Conservation (phyloP, 2,329 filamentous ascomycete species). For the Aureobasidium mangrovei region DNA sequence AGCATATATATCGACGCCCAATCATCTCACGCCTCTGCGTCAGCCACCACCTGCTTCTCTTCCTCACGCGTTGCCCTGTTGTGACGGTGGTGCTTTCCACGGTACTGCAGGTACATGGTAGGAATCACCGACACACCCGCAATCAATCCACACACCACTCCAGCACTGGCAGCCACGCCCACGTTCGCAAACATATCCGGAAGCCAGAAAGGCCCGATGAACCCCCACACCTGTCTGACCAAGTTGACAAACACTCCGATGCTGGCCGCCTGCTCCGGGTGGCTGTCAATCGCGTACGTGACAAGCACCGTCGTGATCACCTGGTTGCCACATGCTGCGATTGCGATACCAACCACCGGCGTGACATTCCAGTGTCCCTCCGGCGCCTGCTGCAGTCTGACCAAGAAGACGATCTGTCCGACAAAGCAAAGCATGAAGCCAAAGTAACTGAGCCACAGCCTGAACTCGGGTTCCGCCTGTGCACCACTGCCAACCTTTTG, state of each 20-base stretch:
- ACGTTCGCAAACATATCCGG: conserved; percentile 32
- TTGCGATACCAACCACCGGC: conserved; percentile 45
- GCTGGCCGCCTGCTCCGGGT: conserved; percentile 43
- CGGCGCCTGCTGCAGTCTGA: conserved; percentile 36
- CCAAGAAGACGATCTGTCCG: conserved; percentile 45
- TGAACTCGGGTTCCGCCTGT: conserved; percentile 38
- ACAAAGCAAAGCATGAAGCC: conserved; percentile 42
- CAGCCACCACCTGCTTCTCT: too few species aligned
- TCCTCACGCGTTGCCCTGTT: too few species aligned
- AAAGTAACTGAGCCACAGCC: conserved; percentile 48
- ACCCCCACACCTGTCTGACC: conserved; percentile 47
- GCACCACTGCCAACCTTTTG: conserved; percentile 20
- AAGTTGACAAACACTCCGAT: conserved; percentile 53
- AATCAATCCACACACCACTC: conserved; percentile 31
- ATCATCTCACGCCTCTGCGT: too few species aligned
- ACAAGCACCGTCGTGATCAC: conserved; percentile 52
- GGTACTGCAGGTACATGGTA: conserved; percentile 25
- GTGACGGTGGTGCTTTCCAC: too few species aligned
- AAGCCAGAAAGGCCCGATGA: conserved; percentile 36
- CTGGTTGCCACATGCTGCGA: conserved; percentile 48
- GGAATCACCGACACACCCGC: conserved; percentile 27
- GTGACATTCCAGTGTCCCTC: conserved; percentile 44
- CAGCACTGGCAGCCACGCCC: conserved; percentile 25
- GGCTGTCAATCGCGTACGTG: conserved; percentile 53
- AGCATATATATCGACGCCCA: too few species aligned